Evolutionary conservation across 1,284 basidiomycete species (phyloP), one percentile per base, ranked within the genome.

Genomic region (Ustilago xerochloae): DNA sequence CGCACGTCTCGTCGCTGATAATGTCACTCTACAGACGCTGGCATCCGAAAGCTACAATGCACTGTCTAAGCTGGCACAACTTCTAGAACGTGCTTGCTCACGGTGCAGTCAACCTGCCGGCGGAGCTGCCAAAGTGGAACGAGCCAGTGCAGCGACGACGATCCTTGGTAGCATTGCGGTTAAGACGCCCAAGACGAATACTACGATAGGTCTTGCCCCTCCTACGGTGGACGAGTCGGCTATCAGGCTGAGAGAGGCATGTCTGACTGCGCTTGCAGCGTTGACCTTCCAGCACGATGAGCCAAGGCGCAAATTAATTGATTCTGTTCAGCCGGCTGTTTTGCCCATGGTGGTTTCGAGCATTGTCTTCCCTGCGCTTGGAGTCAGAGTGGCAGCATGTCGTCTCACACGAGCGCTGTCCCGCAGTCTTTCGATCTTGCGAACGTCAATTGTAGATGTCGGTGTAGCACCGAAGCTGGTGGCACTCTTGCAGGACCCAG

Each of bases 391-490:
- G 7, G 78, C 80, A 9, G 81, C 81, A 9, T 79, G 76, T 33
- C 69, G 78, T 0, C 61, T 83, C 10, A 66, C 77, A 5, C 68
- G 81, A 22, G 72, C 77, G 2, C 69, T 83, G 5, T 74, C 71
- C 10, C 64, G 82, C 13, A 81, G 75, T 58, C 69, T 82, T n/a
- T 61, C 65, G 6, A 75, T 81, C 24, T 51, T 83, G 13, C 65
- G 82, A 29, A 82, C 82, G 2, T 73, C 62, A 4, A 67, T 83
- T 18, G 70, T 81, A 6, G 82, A 83, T 51, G 80, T 79, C 4
- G 79, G 75, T 10, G 69, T 82, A 2, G 77, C 80, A 1, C 70
- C 71, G 2, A 68, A 73, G 55, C 57, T 83, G 6, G 46, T 83
- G 1, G 60, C 47, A 2, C 65, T 82, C 16, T 38, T 83, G 28